Base-by-base conservation (phyloP, 1,284 basidiomycete genomes). In the Heterobasidion parviporum region DNA sequence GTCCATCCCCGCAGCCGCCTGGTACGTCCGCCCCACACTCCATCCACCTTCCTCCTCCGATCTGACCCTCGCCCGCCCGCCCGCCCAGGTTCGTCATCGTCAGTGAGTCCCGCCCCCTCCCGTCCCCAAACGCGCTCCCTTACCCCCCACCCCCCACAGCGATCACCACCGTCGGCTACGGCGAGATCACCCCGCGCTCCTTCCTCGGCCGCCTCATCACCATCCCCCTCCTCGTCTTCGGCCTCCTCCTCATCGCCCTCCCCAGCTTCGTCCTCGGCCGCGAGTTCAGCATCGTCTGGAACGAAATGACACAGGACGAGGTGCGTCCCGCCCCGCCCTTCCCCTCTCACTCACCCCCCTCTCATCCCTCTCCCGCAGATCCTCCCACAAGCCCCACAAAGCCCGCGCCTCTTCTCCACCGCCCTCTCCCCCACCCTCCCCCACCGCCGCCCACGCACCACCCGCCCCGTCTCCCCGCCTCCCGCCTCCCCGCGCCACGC, bases 281-380 rank as follows among this genome's bases (percentile, higher is more conserved):
- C 50, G 92, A 95, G 67, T 95, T 95, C 68, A 91, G 89, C 57
- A 76, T 86, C 8, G 88, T 93, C 1, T 94, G 91, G 86, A 90
- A 93, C 59, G 78, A 80, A 18, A 91, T 94, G 85, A 76, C 75
- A 6, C 68, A 65, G n/a, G 71, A 74, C 26, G 70, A 76, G 38
- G 77, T 78, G 16, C 16, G 72, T 60, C 52, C 20, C 38, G 46
- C 54, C 18, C 26, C 54, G n/a, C n/a, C n/a, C n/a, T n/a, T n/a
- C n/a, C n/a, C n/a, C n/a, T n/a, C n/a, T n/a, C n/a, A n/a, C n/a
- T n/a, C n/a, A n/a, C n/a, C n/a, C n/a, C n/a, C n/a, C n/a, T n/a
- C n/a, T n/a, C 48, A 16, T 9, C 32, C 15, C 35, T 12, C 38
- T 2, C 14, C 5, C 7, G 38, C 20, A 33, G 20, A 54, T 57